Conservation (phyloP, 2,329 filamentous ascomycete species). For the Aspergillus aculeatinus region DNA sequence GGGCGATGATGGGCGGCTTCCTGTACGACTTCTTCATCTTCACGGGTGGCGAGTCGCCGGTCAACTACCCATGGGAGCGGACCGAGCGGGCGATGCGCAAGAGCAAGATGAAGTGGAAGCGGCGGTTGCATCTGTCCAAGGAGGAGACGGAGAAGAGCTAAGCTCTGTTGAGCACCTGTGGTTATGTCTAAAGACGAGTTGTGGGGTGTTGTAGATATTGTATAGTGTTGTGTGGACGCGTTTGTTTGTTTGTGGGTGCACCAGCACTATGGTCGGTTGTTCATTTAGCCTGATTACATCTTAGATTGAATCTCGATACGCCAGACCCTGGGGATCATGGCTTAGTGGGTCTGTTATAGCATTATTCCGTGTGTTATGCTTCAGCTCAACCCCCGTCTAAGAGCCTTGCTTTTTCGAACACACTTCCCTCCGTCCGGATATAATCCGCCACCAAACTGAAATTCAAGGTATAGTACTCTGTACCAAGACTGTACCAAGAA, state of each 20-base stretch:
- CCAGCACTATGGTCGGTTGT: too few species aligned
- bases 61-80: conserved; percentile 51
- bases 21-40: conserved; percentile 55
- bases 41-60: conserved; percentile 51
- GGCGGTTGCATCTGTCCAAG: conserved; percentile 26
- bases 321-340: background rate
- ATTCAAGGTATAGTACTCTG: too few species aligned
- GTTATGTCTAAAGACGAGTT: background rate
- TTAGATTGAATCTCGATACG: background rate
- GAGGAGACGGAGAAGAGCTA: conserved; percentile 8
- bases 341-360: background rate
- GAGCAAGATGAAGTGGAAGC: conserved; percentile 38
- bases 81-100: conserved; percentile 47
- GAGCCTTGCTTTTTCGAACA: too few species aligned
- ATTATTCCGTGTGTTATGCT: background rate
- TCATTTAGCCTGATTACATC: background rate
- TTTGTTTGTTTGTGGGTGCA: background rate
- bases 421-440: too few species aligned
- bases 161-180: background rate
- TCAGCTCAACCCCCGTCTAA: too few species aligned
- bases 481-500: too few species aligned
- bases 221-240: background rate
- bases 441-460: too few species aligned
- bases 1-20: conserved; percentile 47
- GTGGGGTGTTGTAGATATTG: background rate